These are phyloP conservation scores for Nemania abortiva DNA, from an alignment of 2,329 filamentous ascomycete genomes.

Conservation along the genomic window DNA sequence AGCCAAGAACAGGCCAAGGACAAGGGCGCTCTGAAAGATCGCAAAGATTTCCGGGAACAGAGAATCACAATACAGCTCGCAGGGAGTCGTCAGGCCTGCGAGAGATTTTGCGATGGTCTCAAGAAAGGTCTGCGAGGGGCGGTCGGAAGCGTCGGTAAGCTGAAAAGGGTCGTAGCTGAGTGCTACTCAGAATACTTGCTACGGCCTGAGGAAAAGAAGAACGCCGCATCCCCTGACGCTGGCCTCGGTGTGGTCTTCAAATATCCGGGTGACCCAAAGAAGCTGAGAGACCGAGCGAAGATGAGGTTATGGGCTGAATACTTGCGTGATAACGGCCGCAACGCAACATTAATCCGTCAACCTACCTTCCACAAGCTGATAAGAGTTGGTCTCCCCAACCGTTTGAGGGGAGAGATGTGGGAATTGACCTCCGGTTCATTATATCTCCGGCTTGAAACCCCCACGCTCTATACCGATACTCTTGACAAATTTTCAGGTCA, in stretches of 20 bases:
- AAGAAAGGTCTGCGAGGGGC: slow-evolving; percentile 90
- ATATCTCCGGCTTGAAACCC: slow-evolving; percentile 87
- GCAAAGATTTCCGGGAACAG: slow-evolving; percentile 71
- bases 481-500: slow-evolving; percentile 84
- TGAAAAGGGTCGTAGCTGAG: slow-evolving; percentile 82
- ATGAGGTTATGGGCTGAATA: slow-evolving; percentile 99
- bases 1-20: slow-evolving; percentile 62
- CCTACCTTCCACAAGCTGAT: slow-evolving; percentile 98
- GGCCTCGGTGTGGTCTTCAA: slow-evolving; percentile 92
- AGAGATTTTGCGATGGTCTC: slow-evolving; percentile 94
- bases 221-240: slow-evolving; percentile 82
- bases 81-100: slow-evolving; percentile 87
- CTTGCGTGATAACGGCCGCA: slow-evolving; percentile 92
- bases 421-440: slow-evolving; percentile 93
- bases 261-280: slow-evolving; percentile 94
- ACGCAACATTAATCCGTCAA: slow-evolving; percentile 90
- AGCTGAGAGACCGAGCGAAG: slow-evolving; percentile 93
- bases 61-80: slow-evolving; percentile 92
- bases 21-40: slow-evolving; percentile 57
- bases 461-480: slow-evolving; percentile 85
- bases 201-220: slow-evolving; percentile 72
- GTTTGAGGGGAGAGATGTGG: slow-evolving; percentile 94
- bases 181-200: slow-evolving; percentile 93
- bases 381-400: slow-evolving; percentile 92
- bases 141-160: slow-evolving; percentile 87